phyloP scores from a whole-genome alignment of 139 green algal species.

The Chlamydomonas incerta region DNA sequence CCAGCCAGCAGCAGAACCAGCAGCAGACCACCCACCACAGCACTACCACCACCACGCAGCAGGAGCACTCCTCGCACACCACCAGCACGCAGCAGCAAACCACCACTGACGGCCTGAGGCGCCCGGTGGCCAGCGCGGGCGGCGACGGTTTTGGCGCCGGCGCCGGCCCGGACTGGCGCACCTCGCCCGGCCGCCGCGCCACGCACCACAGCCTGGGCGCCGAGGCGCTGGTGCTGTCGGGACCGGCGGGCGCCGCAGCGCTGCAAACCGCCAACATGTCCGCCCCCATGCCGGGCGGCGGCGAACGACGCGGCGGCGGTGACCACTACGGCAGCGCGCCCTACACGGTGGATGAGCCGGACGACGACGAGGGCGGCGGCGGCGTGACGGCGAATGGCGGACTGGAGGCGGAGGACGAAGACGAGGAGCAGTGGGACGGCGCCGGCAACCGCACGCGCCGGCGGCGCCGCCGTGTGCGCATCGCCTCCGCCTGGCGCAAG shows the following conservation, averaged over 20 bases:
- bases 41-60: too few relatives aligned
- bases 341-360: background rate
- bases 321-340: background rate
- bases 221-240: background rate
- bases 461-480: slow-evolving; percentile 4
- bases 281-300: background rate
- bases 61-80: too few relatives aligned
- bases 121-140: too few relatives aligned
- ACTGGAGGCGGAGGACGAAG: background rate
- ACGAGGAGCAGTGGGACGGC: slow-evolving; percentile 22
- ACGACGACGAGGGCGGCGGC: background rate
- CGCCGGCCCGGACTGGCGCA: too few relatives aligned
- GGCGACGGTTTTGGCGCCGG: too few relatives aligned
- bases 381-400: too few relatives aligned
- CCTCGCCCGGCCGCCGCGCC: too few relatives aligned
- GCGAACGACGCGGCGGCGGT: background rate
- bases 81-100: too few relatives aligned
- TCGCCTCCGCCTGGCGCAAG: background rate
- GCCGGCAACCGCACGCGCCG: background rate
- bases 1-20: background rate
- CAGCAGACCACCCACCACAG: background rate
- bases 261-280: background rate
- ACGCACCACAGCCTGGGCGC: background rate
- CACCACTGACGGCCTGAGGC: too few relatives aligned
- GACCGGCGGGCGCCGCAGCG: background rate